Conservation (phyloP, 1,284 basidiomycete species). For the Austroboletus novae-zelandiae region DNA sequence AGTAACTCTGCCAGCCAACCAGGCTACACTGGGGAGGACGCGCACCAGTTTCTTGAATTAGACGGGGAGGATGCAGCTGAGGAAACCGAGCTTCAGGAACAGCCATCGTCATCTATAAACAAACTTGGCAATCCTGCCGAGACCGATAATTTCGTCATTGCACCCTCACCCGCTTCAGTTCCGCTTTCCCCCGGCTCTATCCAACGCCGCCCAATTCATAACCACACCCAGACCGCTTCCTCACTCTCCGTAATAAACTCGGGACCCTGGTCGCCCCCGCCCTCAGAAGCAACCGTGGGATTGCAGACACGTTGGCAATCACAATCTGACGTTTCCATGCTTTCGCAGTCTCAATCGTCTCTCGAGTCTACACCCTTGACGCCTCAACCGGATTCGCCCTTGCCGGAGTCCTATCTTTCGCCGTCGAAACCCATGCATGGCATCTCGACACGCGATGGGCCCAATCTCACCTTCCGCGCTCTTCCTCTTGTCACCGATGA, state of each 20-base stretch:
- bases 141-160: slow-evolving; percentile 43
- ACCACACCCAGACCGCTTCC: slow-evolving; percentile 7
- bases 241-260: slow-evolving; percentile 7
- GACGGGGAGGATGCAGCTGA: slow-evolving; percentile 40
- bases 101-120: slow-evolving; percentile 10
- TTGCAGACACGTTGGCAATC: slow-evolving; percentile 25
- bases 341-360: slow-evolving; percentile 29
- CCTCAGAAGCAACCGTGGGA: slow-evolving; percentile 5
- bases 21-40: slow-evolving; percentile 14
- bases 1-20: slow-evolving; percentile 4
- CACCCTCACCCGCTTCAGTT: slow-evolving; percentile 33
- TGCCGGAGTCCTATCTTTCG: slow-evolving; percentile 32
- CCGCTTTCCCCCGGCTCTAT: slow-evolving; percentile 34
- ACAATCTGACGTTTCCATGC: slow-evolving; percentile 22
- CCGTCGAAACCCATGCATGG: slow-evolving; percentile 15
- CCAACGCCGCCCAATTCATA: slow-evolving; percentile 12
- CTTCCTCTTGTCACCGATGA: slow-evolving; percentile 68
- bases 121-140: slow-evolving; percentile 28
- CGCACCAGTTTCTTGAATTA: slow-evolving; percentile 54
- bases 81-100: slow-evolving; percentile 26
- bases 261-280: slow-evolving; percentile 3
- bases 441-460: slow-evolving; percentile 8
- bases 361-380: slow-evolving; percentile 18
- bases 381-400: slow-evolving; percentile 28
- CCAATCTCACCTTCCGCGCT: slow-evolving; percentile 52